Conservation (phyloP, 371 early-diverging fungal species). For the Mortierella sp. region DNA sequence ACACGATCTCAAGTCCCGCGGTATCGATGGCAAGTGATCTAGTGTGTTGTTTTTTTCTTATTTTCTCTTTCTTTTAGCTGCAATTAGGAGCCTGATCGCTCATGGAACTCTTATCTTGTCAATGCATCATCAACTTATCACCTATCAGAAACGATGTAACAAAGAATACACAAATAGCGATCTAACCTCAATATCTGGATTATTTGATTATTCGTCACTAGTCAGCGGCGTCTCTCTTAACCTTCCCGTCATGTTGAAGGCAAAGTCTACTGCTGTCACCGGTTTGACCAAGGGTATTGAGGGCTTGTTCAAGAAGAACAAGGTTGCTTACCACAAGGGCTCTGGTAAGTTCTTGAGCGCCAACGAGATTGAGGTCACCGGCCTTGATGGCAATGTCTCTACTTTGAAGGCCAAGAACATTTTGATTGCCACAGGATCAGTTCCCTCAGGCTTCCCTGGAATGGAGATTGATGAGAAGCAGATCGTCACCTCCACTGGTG, state of each 20-base stretch:
- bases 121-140: too few species aligned
- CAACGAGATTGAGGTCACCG: conserved; percentile 86
- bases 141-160: background rate
- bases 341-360: conserved; percentile 85
- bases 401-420: conserved; percentile 93
- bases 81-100: too few species aligned
- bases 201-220: conserved; percentile 27
- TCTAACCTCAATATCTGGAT: background rate
- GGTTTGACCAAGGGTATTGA: conserved; percentile 95
- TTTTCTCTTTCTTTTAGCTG: background rate
- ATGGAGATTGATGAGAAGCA: conserved; percentile 95
- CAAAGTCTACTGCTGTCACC: conserved; percentile 90
- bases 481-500: conserved; percentile 98
- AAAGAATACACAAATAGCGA: background rate
- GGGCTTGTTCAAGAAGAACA: conserved; percentile 97
- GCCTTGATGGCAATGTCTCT: conserved; percentile 79
- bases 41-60: background rate
- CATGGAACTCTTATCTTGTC: too few species aligned
- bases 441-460: conserved; percentile 94
- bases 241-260: conserved; percentile 90
- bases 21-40: conserved; percentile 85
- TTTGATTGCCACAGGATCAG: conserved; percentile 98
- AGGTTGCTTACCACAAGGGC: conserved; percentile 94
- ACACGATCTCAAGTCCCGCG: conserved; percentile 93
- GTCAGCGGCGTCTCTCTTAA: conserved; percentile 88